These are phyloP conservation scores for Pseudopyricularia cyperi DNA, from an alignment of 2,329 filamentous ascomycete species.

Conservation along the genomic window DNA sequence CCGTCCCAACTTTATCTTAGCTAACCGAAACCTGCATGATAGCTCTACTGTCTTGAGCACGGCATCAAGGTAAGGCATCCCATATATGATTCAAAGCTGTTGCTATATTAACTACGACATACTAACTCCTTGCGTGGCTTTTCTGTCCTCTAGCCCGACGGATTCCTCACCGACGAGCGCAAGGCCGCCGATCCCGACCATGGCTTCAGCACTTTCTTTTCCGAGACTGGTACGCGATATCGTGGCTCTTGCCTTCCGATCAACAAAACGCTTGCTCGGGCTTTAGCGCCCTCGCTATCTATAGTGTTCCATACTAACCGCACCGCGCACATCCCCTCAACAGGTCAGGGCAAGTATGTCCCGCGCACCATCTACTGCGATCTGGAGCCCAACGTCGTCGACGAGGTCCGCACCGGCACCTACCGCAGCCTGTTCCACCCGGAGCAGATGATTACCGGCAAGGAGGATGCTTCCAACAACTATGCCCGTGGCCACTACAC, in stretches of 20 bases:
- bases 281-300: not conserved
- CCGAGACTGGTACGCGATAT: constrained; percentile 71
- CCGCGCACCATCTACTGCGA: constrained; percentile 98
- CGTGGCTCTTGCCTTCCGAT: not conserved
- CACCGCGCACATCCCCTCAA: not conserved
- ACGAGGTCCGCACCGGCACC: constrained; percentile 94
- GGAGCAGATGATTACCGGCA: constrained; percentile 98
- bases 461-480: constrained; percentile 69
- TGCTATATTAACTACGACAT: too few species aligned
- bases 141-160: constrained; percentile 61
- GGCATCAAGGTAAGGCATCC: constrained; percentile 73
- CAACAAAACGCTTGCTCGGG: not conserved
- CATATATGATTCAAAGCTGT: not conserved
- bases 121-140: constrained; percentile 21
- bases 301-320: not conserved
- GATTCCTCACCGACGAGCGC: constrained; percentile 95
- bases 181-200: constrained; percentile 88
- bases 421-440: constrained; percentile 98
- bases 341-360: constrained; percentile 97
- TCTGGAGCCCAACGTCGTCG: constrained; percentile 98
- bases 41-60: constrained; percentile 99
- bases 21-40: constrained; percentile 11
- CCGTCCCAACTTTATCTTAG: not conserved
- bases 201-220: constrained; percentile 99
- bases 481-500: constrained; percentile 67